These are phyloP conservation scores for Scutellospora calospora DNA, from an alignment of 371 early-diverging fungal genomes.

Conservation along the genomic window DNA sequence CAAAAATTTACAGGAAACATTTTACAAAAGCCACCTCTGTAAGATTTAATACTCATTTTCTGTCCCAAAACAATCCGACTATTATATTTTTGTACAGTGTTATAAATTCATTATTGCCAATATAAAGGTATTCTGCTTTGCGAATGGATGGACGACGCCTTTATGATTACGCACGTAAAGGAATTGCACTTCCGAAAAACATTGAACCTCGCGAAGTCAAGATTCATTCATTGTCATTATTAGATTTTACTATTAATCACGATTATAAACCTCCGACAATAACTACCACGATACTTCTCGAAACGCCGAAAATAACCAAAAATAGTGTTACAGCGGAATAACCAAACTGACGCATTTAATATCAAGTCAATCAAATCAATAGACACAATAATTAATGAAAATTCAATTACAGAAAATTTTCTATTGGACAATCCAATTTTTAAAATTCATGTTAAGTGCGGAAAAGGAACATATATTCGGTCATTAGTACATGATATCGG, in stretches of 20 bases:
- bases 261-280: not conserved
- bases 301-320: not conserved
- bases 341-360: not conserved
- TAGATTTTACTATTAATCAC: slow-evolving; percentile 45
- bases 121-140: slow-evolving; percentile 60
- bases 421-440: slow-evolving; percentile 42
- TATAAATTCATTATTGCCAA: not conserved
- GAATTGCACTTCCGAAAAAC: slow-evolving; percentile 49
- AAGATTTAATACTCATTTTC: slow-evolving; percentile 31
- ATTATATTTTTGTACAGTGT: too few relatives aligned
- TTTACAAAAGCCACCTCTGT: slow-evolving; percentile 63
- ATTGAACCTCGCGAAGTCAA: slow-evolving; percentile 51
- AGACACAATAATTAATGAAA: slow-evolving; percentile 14
- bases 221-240: slow-evolving; percentile 49
- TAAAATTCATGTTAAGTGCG: slow-evolving; percentile 53
- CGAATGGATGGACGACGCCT: slow-evolving; percentile 64
- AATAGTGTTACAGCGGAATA: not conserved
- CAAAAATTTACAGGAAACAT: slow-evolving; percentile 59
- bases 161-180: slow-evolving; percentile 65
- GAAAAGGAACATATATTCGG: slow-evolving; percentile 61
- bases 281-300: not conserved
- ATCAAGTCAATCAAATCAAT: slow-evolving; percentile 41
- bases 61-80: too few relatives aligned
- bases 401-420: not conserved
- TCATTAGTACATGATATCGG: slow-evolving; percentile 59